phyloP scores from a whole-genome alignment of 1,284 basidiomycete genomes.

The Ganoderma lingzhi region DNA sequence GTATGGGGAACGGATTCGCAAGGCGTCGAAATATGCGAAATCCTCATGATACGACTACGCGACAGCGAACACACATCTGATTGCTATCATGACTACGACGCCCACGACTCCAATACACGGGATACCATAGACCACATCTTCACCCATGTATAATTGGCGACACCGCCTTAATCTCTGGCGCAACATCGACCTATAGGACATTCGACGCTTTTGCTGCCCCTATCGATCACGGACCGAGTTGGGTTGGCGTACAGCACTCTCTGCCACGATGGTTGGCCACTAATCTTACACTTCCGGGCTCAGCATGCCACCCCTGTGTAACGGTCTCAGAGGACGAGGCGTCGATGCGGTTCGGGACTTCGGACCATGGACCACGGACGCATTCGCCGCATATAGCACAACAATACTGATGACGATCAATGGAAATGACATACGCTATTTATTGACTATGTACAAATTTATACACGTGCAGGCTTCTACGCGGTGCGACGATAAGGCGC shows the following conservation, averaged over 20 bases:
- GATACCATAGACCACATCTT: not conserved
- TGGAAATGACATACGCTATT: too few species aligned
- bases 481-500: not conserved
- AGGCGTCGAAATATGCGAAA: slow-evolving; percentile 38
- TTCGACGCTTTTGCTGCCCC: not conserved
- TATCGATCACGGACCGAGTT: not conserved
- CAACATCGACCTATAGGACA: not conserved
- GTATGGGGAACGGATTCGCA: slow-evolving; percentile 56
- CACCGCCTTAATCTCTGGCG: not conserved
- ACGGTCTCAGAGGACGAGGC: not conserved
- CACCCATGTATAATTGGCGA: not conserved
- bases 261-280: not conserved
- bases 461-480: too few species aligned
- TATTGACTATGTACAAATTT: too few species aligned
- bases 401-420: too few species aligned
- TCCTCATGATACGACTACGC: not conserved
- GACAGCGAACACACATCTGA: not conserved
- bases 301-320: not conserved
- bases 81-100: not conserved
- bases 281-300: not conserved
- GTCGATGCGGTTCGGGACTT: not conserved
- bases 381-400: not conserved
- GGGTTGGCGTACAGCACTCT: not conserved
- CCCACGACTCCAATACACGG: not conserved
- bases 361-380: not conserved